Base-by-base conservation (phyloP, 2,329 filamentous ascomycete species). In the Emergomyces orientalis region DNA sequence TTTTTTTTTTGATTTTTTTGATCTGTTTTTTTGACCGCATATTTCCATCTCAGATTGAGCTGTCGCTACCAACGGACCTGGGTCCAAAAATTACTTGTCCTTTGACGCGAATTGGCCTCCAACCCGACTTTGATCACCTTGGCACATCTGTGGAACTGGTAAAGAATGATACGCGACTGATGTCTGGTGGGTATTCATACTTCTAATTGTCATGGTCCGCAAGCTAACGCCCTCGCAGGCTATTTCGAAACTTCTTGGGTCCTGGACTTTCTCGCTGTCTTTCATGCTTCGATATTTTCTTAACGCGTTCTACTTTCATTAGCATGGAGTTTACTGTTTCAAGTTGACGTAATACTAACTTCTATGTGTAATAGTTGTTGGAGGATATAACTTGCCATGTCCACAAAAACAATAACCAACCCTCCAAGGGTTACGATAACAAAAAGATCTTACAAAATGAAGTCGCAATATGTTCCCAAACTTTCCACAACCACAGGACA, bases 381-480 rank as follows among this genome's bases (percentile, higher is more conserved):
- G n/a, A 43, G 22, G 34, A 32, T 39, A 59, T 19, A 59, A 27
- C 32, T 56, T 56, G 52, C 64, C 69, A 78, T 76, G 76, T 72
- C 74, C 69, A 68, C 71, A 59, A 72, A 71, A 65, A 71, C 71
- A 65, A 76, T 73, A 67, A 73, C 68, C 63, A 74, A 74, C 68
- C 68, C 72, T 62, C 71, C 73, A 63, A 71, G 72, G 67, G 69
- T 76, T 64, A 69, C 75, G 67, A 70, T 76, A 49, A 68, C 73
- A 63, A 71, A 72, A 64, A 65, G 68, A 65, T 63, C 67, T 64
- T 62, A 71, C 60, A 68, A 69, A 63, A 71, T 74, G 69, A 71
- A 73, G 65, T 69, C 70, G 54, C 68, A 69, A 62, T 71, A 73
- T 64, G 70, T 75, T 59, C 65, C 73, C 65, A 76, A 74, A 70